A percentile compares a stretch with the other conserved stretches of the same genome.
These are phyloP conservation scores for Didymellaceae sp. DNA, from an alignment of 2,329 filamentous ascomycete species.

Conservation along the genomic window DNA sequence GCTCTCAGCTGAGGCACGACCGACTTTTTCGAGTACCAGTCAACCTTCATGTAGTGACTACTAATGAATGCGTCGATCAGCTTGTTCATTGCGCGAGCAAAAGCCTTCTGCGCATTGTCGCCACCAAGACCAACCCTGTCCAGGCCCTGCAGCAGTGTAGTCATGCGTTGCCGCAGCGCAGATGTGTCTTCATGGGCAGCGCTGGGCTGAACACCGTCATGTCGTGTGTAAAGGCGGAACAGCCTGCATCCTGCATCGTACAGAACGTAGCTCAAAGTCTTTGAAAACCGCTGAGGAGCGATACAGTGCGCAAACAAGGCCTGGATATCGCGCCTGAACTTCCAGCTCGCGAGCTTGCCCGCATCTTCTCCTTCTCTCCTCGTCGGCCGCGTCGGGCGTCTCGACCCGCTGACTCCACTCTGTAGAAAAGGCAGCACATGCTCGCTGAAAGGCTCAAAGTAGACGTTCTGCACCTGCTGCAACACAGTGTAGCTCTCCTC, in stretches of 20 bases:
- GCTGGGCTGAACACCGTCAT: conserved; percentile 30
- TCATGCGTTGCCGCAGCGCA: conserved; percentile 58
- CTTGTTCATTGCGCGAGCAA: conserved; percentile 73
- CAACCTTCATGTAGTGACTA: conserved; percentile 65
- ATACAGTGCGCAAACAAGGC: conserved; percentile 70
- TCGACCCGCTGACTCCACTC: conserved; percentile 29
- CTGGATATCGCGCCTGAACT: conserved; percentile 68
- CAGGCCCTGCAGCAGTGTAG: conserved; percentile 65
- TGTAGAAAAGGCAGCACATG: conserved; percentile 43
- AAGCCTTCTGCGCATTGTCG: conserved; percentile 71
- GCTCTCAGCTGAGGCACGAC: conserved; percentile 66
- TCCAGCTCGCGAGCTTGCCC: conserved; percentile 38
- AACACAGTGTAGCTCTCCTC: conserved; percentile 47
- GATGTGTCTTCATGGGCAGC: conserved; percentile 27
- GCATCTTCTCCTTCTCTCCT: conserved; percentile 25
- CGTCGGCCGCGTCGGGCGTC: conserved; percentile 50
- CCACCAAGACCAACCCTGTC: conserved; percentile 71
- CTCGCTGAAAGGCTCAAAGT: conserved; percentile 45
- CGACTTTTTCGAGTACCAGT: conserved; percentile 63
- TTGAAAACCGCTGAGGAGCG: conserved; percentile 57
- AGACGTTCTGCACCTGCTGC: conserved; percentile 46
- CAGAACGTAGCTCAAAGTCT: conserved; percentile 63
- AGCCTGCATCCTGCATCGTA: conserved; percentile 57
- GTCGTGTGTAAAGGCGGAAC: conserved; percentile 51
- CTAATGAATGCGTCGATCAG: conserved; percentile 69